Percentiles rank a stretch among this genome's conserved stretches.
These are phyloP conservation scores for Aspergillus fumigatiaffinis DNA, from an alignment of 2,329 filamentous ascomycete species.

Conservation along the genomic window DNA sequence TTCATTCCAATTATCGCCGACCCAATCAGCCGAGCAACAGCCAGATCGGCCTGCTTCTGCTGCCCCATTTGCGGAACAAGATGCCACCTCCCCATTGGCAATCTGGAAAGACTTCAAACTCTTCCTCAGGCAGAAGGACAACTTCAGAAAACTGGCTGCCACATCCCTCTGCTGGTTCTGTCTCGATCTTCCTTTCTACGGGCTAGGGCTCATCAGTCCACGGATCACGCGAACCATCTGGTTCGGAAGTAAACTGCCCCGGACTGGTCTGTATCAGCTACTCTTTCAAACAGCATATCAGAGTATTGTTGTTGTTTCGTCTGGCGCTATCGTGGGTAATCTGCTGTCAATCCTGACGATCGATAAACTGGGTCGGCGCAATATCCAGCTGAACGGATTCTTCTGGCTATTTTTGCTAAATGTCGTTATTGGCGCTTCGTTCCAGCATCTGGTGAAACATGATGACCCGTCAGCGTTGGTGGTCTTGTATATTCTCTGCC, in stretches of 20 bases:
- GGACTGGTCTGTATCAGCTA: constrained; percentile 23
- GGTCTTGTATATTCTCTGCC: constrained; percentile 37
- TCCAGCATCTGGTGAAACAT: neutral
- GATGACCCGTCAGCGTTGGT: constrained; percentile 21
- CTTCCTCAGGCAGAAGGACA: constrained; percentile 23
- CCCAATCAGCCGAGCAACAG: constrained; percentile 2
- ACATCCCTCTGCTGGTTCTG: constrained; percentile 49
- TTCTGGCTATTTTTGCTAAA: constrained; percentile 27
- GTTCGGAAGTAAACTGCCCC: constrained; percentile 14
- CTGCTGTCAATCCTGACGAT: constrained; percentile 28
- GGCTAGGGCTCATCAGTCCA: constrained; percentile 40
- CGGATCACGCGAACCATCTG: constrained; percentile 20
- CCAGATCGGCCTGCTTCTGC: neutral
- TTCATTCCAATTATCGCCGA: neutral
- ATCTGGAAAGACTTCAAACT: constrained; percentile 18
- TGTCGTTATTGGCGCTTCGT: constrained; percentile 11
- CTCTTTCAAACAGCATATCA: constrained; percentile 21
- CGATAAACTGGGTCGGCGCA: constrained; percentile 29
- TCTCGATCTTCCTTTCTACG: constrained; percentile 50
- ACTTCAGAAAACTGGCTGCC: constrained; percentile 26
- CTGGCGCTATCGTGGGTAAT: constrained; percentile 32
- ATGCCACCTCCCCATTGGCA: neutral
- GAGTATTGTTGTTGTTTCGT: constrained; percentile 27
- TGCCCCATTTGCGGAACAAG: neutral
- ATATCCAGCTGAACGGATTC: constrained; percentile 35